Base-by-base conservation (phyloP, 805 yeast genomes). In the Dipodascus geniculatus region DNA sequence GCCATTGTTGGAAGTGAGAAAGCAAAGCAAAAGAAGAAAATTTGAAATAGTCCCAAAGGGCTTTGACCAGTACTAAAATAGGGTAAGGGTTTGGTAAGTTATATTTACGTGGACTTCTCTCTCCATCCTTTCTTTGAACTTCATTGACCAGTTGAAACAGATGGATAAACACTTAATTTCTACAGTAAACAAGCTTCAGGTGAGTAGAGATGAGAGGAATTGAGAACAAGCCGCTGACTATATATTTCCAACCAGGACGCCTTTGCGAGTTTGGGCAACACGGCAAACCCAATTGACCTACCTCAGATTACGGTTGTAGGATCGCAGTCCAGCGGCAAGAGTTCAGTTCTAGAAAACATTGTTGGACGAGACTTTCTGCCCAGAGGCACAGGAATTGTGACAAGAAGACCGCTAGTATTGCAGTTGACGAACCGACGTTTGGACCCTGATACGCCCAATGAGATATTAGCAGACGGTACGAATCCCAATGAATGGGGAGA, bases 231-330 rank as follows among this genome's bases (percentile, higher is more conserved):
- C 44, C 14, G 44, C 6, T 28, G 33, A 6, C 9, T 28, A 6
- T 6, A 28, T 38, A 38, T 17, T 17, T 28, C 35, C 14, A 22
- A 23, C 3, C 95, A 90, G 72, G 98, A 91, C 68, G 99, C 96
- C n/a, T 79, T 93, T 65, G 96, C 97, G 24, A 95, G 96, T 9
- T 77, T 91, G 48, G 98, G 97, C 22, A 90, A 90, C 24, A 93
- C 95, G 23, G 80, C 95, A 8, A 85, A 93, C n/a, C 95, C 96
- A 14, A 88, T 88, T 53, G 96, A 88, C 69, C 75, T 88, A 60
- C 96, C 96, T 16, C 96, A 88, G 69, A 88, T 88, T 64, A 87
- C 96, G n/a, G 96, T 87, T 22, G 96, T 87, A 48, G 96, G 96
- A 44, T 87, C 95, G 2, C 96, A 87, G 67, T 86, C 95, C 48